Percentiles rank a stretch among this genome's conserved stretches.
Conservation (phyloP, 768 basidiomycete genomes). For the Trametes elegans region DNA sequence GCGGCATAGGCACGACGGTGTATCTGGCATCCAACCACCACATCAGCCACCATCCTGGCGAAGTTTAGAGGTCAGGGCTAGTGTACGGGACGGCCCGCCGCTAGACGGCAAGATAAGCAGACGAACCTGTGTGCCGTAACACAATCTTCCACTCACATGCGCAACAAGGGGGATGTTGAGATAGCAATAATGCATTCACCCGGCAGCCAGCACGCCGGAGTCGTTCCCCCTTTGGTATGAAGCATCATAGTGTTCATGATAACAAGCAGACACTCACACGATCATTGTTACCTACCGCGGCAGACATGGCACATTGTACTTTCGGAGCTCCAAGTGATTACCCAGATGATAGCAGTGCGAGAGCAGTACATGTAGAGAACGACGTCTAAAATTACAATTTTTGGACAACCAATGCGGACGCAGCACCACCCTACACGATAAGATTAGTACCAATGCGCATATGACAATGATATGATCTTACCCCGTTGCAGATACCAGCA, state of each 20-base stretch:
- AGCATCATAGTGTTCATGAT: not conserved
- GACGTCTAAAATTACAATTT: constrained; percentile 50
- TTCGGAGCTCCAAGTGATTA: not conserved
- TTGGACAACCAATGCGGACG: constrained; percentile 88
- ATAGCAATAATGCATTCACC: constrained; percentile 4
- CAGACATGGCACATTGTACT: not conserved
- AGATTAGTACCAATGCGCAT: constrained; percentile 6
- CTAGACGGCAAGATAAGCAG: constrained; percentile 7
- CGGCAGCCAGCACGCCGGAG: not conserved
- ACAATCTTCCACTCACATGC: constrained; percentile 12
- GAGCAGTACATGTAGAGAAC: constrained; percentile 11
- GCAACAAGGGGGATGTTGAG: not conserved
- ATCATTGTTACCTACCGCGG: not conserved
- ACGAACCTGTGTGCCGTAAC: constrained; percentile 5
- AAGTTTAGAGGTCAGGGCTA: constrained; percentile 1
- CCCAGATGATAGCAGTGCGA: constrained; percentile 20
- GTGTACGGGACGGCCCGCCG: not conserved
- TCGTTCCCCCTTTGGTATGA: not conserved
- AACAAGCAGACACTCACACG: not conserved
- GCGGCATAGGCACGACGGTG: not conserved
- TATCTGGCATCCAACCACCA: too few species aligned
- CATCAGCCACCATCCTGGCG: not conserved
- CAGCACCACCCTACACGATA: constrained; percentile 75
- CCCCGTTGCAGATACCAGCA: constrained; percentile 96
- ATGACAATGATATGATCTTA: constrained; percentile 40